Base-by-base conservation (phyloP, 1,284 basidiomycete genomes). In the Anthracocystis setariae region DNA sequence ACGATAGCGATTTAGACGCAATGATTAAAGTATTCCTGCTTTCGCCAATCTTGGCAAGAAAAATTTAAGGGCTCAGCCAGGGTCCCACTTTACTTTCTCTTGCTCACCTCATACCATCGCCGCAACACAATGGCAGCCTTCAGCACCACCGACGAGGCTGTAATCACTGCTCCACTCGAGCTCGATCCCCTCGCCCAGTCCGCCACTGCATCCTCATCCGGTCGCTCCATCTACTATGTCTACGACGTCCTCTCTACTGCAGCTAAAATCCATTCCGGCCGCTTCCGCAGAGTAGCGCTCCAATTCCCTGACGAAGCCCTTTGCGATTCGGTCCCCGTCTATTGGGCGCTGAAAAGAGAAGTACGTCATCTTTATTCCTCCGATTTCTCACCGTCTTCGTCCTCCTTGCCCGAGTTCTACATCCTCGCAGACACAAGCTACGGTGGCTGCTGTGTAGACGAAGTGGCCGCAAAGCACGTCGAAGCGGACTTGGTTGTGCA, bases 401-500 rank as follows among this genome's bases (percentile, higher is more conserved):
- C 15, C 8, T 23, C n/a, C 10, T 20, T 54, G 18, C 63, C 69
- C 2, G 52, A 63, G 20, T 85, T 93, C 24, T 98, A 94, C 81
- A 90, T 98, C 5, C 87, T 97, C 18, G 94, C 94, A 13, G 95
- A 98, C 84, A 98, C 94, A 24, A 96, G 94, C 25, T 98, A 98
- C 83, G 95, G 94, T 82, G 96, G 93, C 78, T 99, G 95, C 81
- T 98, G 95, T 81, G 93, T 96, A 4, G 96, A 99, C 81, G 92
- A 98, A 77, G 91, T 98, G 3, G 92, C 93, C 8, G 94, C 95
- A 5, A 90, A 94, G 70, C 96, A 98, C 82, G 90, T 95, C 40
- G 89, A 94, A 68, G 93, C 94, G 0, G 92, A 98, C 78, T 88
- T 91, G 9, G 87, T 98, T 63, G 90, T 99, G 5, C 95, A 98